Percentiles rank a stretch among this genome's conserved stretches.
These are phyloP conservation scores for Liriodendron chinense DNA, from an alignment of 164 flowering plant species.

Conservation along the genomic window DNA sequence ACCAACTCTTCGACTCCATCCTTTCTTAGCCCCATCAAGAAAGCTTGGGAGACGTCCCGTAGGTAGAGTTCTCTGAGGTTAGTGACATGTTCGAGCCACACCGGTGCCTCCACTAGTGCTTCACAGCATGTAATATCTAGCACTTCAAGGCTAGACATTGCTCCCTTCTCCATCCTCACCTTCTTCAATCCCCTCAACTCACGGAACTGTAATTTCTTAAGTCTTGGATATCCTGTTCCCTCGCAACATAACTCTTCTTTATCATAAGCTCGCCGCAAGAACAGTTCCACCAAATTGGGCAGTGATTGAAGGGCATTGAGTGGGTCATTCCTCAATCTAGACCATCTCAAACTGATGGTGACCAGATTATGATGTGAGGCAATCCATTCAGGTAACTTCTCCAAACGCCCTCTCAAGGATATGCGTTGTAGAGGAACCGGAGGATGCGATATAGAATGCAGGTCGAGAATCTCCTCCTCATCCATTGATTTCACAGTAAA, in stretches of 20 bases:
- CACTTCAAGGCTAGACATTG: neutral
- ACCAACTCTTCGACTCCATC: too few species aligned
- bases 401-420: neutral
- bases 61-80: neutral
- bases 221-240: neutral
- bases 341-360: neutral
- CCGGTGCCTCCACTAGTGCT: neutral
- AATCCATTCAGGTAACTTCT: constrained; percentile 1
- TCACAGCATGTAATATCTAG: constrained; percentile 1
- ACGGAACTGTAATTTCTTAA: neutral
- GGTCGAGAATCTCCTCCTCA: constrained; percentile 2
- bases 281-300: constrained; percentile 3
- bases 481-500: neutral
- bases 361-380: neutral
- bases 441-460: neutral
- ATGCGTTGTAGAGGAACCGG: neutral
- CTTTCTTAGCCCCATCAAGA: too few species aligned
- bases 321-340: constrained; percentile 5
- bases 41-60: neutral
- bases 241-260: neutral
- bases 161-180: neutral
- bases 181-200: neutral
- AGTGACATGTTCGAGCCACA: neutral
- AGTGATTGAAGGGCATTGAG: neutral
- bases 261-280: neutral